A percentile compares a stretch with the other conserved stretches of the same genome.
These are phyloP conservation scores for Phaeotremella fagi DNA, from an alignment of 768 basidiomycete species.

Conservation along the genomic window DNA sequence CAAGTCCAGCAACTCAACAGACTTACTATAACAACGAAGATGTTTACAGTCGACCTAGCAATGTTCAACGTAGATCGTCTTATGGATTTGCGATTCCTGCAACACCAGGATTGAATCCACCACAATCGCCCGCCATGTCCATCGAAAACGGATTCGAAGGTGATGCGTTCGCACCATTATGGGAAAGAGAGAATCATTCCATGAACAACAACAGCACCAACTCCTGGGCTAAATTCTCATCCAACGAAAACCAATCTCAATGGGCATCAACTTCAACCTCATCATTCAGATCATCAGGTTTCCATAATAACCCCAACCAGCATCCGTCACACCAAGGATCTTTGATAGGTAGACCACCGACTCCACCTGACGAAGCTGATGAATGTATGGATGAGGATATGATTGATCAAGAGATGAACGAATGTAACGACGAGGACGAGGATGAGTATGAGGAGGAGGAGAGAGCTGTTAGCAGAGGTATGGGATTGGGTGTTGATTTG, in stretches of 20 bases:
- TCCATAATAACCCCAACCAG: slow-evolving; percentile 9
- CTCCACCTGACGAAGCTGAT: slow-evolving; percentile 6
- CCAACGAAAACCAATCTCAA: neutral
- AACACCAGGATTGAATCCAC: neutral
- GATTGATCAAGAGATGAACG: slow-evolving; percentile 15
- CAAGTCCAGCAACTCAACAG: neutral
- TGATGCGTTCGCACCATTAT: slow-evolving; percentile 34
- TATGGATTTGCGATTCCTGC: slow-evolving; percentile 20
- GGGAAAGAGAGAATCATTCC: slow-evolving; percentile 1
- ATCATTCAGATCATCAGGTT: slow-evolving; percentile 1
- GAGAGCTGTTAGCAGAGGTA: neutral
- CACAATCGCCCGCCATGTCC: slow-evolving; percentile 2
- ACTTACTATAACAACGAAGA: neutral
- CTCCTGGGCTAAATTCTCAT: neutral
- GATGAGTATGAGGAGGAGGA: neutral
- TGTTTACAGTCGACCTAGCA: slow-evolving; percentile 1
- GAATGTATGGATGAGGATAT: slow-evolving; percentile 26
- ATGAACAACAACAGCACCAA: neutral
- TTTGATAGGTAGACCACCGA: slow-evolving; percentile 1
- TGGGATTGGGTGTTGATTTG: neutral
- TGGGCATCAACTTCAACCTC: neutral
- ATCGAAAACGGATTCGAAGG: slow-evolving; percentile 17
- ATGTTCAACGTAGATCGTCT: slow-evolving; percentile 15
- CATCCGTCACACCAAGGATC: slow-evolving; percentile 6
- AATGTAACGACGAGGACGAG: slow-evolving; percentile 24